These are phyloP conservation scores for Nadsonia starkeyi-henricii DNA, from an alignment of 1,139 yeast genomes.

Conservation along the genomic window DNA sequence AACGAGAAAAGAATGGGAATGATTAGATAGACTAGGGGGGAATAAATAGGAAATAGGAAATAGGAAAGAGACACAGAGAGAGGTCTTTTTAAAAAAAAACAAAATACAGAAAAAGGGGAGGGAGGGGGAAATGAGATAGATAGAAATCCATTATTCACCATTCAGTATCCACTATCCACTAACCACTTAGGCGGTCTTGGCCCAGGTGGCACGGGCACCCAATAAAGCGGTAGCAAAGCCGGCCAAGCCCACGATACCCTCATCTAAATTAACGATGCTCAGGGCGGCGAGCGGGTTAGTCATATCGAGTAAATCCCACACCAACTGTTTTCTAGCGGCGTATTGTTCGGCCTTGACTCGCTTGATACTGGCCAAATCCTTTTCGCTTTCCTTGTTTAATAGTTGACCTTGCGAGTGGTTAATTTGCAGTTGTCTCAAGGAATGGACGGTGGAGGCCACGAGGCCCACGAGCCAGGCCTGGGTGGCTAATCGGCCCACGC, in stretches of 20 bases:
- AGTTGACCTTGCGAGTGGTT: slow-evolving; percentile 26
- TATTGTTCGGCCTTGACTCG: slow-evolving; percentile 25
- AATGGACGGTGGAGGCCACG: slow-evolving; percentile 45
- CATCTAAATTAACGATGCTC: slow-evolving; percentile 41
- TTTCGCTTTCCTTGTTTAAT: slow-evolving; percentile 22
- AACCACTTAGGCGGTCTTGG: slow-evolving; percentile 6
- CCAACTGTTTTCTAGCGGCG: slow-evolving; percentile 45
- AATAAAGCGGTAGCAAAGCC: slow-evolving; percentile 72
- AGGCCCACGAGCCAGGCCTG: slow-evolving; percentile 74
- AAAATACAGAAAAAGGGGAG: too few species aligned
- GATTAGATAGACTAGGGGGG: too few species aligned
- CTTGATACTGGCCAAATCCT: slow-evolving; percentile 27
- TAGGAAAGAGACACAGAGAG: too few species aligned
- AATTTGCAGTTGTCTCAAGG: slow-evolving; percentile 34
- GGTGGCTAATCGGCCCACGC: slow-evolving; percentile 22
- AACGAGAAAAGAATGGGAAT: too few species aligned
- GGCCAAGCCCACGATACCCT: slow-evolving; percentile 73
- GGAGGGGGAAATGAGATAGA: too few species aligned
- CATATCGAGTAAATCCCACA: slow-evolving; percentile 70
- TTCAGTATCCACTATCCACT: too few species aligned
- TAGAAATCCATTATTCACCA: too few species aligned
- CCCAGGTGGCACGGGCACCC: slow-evolving; percentile 70
- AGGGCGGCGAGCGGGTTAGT: slow-evolving; percentile 65
- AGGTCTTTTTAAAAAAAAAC: too few species aligned
- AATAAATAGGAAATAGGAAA: too few species aligned